Conservation (phyloP, 257 asterid genomes). For the Eustoma russellianum region DNA sequence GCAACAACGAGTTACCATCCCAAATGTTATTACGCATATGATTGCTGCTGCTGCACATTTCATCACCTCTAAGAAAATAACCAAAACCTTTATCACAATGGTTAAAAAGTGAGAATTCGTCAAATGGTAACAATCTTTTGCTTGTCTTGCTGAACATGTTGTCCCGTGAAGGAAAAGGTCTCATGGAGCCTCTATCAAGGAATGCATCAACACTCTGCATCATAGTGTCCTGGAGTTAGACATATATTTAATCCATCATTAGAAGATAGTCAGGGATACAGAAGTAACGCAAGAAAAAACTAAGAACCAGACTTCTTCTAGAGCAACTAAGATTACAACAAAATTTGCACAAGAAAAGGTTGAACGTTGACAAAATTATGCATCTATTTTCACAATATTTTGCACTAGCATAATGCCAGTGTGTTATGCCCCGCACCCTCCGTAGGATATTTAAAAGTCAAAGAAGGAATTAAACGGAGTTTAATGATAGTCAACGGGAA, state of each 20-base stretch:
- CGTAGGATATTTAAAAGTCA: no score
- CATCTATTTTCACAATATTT: neutral
- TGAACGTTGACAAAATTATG: neutral
- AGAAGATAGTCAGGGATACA: neutral
- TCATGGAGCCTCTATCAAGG: conserved; percentile 19
- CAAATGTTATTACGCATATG: conserved; percentile 22
- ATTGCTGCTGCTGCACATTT: conserved; percentile 18
- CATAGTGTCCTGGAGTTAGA: conserved; percentile 26
- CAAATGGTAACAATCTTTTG: conserved; percentile 14
- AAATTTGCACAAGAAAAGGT: neutral
- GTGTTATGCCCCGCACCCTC: no score
- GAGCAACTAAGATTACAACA: neutral
- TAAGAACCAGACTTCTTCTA: neutral
- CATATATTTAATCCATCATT: conserved; percentile 1
- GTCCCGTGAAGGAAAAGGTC: conserved; percentile 29
- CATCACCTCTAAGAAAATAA: conserved; percentile 29
- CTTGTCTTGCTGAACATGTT: conserved; percentile 21
- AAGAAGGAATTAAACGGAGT: no score
- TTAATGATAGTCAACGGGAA: no score
- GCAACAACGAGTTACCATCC: conserved; percentile 30
- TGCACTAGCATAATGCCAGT: neutral
- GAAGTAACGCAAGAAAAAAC: neutral
- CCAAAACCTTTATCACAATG: conserved; percentile 12
- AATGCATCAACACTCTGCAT: conserved; percentile 36
- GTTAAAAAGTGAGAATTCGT: conserved; percentile 25